A percentile compares a stretch with the other conserved stretches of the same genome.
These are phyloP conservation scores for Lactarius tabidus DNA, from an alignment of 768 basidiomycete species.

Conservation along the genomic window DNA sequence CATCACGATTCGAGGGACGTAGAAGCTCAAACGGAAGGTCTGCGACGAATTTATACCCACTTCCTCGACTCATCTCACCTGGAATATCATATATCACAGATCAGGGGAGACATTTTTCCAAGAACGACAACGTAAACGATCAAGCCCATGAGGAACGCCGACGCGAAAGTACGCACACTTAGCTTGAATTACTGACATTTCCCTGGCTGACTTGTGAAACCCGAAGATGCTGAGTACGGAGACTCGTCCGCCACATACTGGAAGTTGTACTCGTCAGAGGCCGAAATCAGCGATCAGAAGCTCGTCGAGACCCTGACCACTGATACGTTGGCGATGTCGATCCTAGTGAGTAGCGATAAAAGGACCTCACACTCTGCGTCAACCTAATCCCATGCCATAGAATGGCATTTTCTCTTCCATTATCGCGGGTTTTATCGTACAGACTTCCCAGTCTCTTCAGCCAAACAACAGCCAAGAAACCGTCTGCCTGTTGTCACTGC, in stretches of 20 bases:
- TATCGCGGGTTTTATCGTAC: constrained; percentile 22
- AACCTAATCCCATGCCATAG: background rate
- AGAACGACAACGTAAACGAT: background rate
- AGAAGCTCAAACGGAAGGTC: background rate
- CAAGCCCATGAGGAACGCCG: background rate
- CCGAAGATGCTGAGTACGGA: background rate
- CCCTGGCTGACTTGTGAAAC: background rate
- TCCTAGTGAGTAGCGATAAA: constrained; percentile 16
- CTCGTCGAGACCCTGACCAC: constrained; percentile 16
- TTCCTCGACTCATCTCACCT: background rate
- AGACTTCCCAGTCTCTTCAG: constrained; percentile 19
- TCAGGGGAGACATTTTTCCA: rapidly evolving
- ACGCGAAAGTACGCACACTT: background rate
- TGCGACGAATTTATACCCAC: background rate
- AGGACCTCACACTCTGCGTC: background rate
- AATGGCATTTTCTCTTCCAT: constrained; percentile 24
- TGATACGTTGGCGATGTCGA: constrained; percentile 18
- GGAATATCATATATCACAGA: background rate
- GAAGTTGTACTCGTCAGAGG: constrained; percentile 18
- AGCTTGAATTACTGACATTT: background rate
- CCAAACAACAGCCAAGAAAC: constrained; percentile 4
- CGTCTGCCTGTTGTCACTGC: constrained; percentile 7
- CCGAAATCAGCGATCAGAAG: constrained; percentile 13
- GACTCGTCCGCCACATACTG: constrained; percentile 18
- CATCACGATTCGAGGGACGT: background rate